phyloP scores from a whole-genome alignment of 1,139 yeast genomes.

The Zygosaccharomyces pseudobailii region DNA sequence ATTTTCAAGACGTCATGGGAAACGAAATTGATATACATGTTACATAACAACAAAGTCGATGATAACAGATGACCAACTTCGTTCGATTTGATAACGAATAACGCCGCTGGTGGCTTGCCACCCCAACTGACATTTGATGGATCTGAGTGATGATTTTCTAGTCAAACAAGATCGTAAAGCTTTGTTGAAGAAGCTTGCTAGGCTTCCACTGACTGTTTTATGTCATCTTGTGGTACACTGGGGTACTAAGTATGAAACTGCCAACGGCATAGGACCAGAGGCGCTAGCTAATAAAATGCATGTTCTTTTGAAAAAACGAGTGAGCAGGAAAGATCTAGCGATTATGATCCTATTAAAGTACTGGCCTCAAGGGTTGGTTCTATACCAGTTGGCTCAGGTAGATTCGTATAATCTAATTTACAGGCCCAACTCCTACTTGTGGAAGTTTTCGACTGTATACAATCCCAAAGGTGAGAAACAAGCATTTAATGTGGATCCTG shows the following conservation, averaged over 20 bases:
- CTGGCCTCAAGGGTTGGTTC: constrained; percentile 62
- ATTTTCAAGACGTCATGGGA: constrained; percentile 12
- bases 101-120: background rate
- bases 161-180: constrained; percentile 13
- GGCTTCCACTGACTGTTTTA: constrained; percentile 16
- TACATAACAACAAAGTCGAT: too few relatives aligned
- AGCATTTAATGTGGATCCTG: constrained; percentile 38
- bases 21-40: background rate
- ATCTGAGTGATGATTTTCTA: constrained; percentile 10
- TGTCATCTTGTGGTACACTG: constrained; percentile 21
- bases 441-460: constrained; percentile 57
- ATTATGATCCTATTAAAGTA: constrained; percentile 44
- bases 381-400: constrained; percentile 66
- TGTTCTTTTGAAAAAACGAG: constrained; percentile 9
- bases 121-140: constrained; percentile 4
- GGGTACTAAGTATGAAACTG: constrained; percentile 18
- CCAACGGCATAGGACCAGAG: constrained; percentile 2
- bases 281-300: constrained; percentile 4
- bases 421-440: constrained; percentile 46
- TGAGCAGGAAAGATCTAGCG: constrained; percentile 15
- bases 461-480: constrained; percentile 38
- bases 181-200: constrained; percentile 16
- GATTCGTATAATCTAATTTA: constrained; percentile 64
- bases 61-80: too few relatives aligned
- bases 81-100: background rate